phyloP scores from a whole-genome alignment of 371 early-diverging fungal species.

The Apophysomyces trapeziformis region DNA sequence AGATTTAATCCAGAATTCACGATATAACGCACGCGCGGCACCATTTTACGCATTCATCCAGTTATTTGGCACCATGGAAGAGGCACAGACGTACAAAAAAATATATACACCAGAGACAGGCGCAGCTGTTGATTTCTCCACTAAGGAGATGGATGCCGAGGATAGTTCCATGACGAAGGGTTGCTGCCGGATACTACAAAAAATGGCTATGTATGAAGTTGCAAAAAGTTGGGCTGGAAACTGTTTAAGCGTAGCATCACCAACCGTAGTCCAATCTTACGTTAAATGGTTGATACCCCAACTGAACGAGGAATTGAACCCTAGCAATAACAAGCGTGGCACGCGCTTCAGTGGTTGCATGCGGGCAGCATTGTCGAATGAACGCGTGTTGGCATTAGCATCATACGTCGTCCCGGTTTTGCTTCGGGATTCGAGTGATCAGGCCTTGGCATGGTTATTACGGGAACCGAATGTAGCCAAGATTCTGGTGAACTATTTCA shows the following conservation, averaged over 20 bases:
- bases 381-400: slow-evolving; percentile 14
- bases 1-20: slow-evolving; percentile 12
- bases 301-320: slow-evolving; percentile 14
- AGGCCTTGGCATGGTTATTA: slow-evolving; percentile 23
- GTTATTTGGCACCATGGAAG: slow-evolving; percentile 27
- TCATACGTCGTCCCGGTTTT: slow-evolving; percentile 30
- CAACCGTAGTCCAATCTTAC: slow-evolving; percentile 29
- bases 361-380: slow-evolving; percentile 9
- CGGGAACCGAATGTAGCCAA: neutral
- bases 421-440: slow-evolving; percentile 15
- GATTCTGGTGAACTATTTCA: slow-evolving; percentile 34
- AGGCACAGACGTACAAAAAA: slow-evolving; percentile 12
- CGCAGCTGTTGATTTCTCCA: slow-evolving; percentile 31
- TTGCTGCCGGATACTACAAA: slow-evolving; percentile 24
- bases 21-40: slow-evolving; percentile 32
- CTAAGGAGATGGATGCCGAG: neutral
- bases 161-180: slow-evolving; percentile 21
- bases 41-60: slow-evolving; percentile 46
- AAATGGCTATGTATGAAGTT: slow-evolving; percentile 17
- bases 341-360: slow-evolving; percentile 6
- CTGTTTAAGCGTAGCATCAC: slow-evolving; percentile 23
- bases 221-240: slow-evolving; percentile 29
- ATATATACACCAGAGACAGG: slow-evolving; percentile 35
- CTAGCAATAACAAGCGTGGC: neutral
- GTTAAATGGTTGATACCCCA: slow-evolving; percentile 29